Conservation (phyloP, 148 eudicot genomes). For the Rhododendron ferrugineum region DNA sequence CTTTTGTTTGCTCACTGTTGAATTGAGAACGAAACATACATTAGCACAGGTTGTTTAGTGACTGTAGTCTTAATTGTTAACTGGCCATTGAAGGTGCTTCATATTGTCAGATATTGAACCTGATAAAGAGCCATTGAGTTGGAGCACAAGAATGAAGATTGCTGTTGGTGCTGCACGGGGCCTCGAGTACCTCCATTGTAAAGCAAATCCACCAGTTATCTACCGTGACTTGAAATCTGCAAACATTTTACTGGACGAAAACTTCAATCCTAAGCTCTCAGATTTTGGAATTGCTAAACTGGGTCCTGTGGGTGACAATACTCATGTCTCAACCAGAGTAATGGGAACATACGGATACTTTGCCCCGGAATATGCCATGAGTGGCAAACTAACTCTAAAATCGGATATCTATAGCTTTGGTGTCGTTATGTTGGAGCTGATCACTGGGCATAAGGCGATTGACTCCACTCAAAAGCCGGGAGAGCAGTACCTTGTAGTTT, state of each 20-base stretch:
- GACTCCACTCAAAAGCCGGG: conserved; percentile 36
- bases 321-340: conserved; percentile 88
- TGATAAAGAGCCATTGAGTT: conserved; percentile 38
- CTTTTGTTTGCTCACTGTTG: not conserved
- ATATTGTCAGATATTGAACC: conserved; percentile 27
- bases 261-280: conserved; percentile 70
- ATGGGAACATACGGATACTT: conserved; percentile 95
- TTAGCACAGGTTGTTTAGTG: not conserved
- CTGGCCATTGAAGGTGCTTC: not conserved
- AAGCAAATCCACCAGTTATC: conserved; percentile 83
- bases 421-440: conserved; percentile 72
- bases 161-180: conserved; percentile 89
- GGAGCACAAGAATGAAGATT: conserved; percentile 74
- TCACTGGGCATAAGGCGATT: conserved; percentile 67
- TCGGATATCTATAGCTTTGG: conserved; percentile 90
- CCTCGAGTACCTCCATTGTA: conserved; percentile 67
- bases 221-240: conserved; percentile 89
- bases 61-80: not conserved
- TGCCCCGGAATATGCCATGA: conserved; percentile 90
- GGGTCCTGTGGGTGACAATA: conserved; percentile 75
- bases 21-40: not conserved
- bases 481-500: conserved; percentile 57
- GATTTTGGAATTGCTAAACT: conserved; percentile 93
- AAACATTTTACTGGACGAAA: conserved; percentile 68
- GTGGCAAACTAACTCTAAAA: conserved; percentile 66